Base-by-base conservation (phyloP, 345 rosid species). In the Punica granatum region DNA sequence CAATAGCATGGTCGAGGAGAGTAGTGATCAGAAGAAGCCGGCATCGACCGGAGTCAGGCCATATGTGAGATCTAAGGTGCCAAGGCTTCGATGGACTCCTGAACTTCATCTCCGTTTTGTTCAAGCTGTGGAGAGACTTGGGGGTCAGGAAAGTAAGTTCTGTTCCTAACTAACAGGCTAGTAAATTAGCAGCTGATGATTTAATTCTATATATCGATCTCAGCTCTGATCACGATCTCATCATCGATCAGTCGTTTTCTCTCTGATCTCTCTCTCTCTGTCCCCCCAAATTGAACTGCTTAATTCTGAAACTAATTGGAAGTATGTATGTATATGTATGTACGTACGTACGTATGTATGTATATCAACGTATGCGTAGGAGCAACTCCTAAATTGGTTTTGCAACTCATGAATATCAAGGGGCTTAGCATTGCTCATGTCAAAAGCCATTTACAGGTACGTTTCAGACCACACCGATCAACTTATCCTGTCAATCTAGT, bases 401-500 rank as follows among this genome's bases (percentile, higher is more conserved):
- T 81, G 77, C 81, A 81, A 69, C 64, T 73, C 51, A 81, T 84
- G 88, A 81, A 84, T 71, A 69, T 79, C 73, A 79, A 77, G 78
- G 88, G 78, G 21, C 79, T 81, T 34, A 66, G 66, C 35, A 81
- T 84, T 64, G 79, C 84, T 72, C 85, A 84, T 70, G 82, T 84
- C 70, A 84, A 84, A 67, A 81, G 85, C 73, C 85, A 84, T 68
- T 81, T 84, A 15, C 88, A 84, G 83, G 88, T 75, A 69, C 56
- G 15, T 44, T 1, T 18, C 6, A n/a, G 18, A 15, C n/a, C 21
- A 15, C n/a, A 16, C 51, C n/a, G n/a, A 44, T 3, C 51, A 7
- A 12, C 51, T 49, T n/a, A n/a, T 49, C 56, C 56, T 6, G 56
- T 49, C 26, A 21, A 49, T 49, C 56, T n/a, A 49, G 26, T 5